Percentiles rank a stretch among this genome's conserved stretches.
Evolutionary conservation across 2,329 filamentous ascomycete species (phyloP).

Genomic region (Remersonia thermophila): DNA sequence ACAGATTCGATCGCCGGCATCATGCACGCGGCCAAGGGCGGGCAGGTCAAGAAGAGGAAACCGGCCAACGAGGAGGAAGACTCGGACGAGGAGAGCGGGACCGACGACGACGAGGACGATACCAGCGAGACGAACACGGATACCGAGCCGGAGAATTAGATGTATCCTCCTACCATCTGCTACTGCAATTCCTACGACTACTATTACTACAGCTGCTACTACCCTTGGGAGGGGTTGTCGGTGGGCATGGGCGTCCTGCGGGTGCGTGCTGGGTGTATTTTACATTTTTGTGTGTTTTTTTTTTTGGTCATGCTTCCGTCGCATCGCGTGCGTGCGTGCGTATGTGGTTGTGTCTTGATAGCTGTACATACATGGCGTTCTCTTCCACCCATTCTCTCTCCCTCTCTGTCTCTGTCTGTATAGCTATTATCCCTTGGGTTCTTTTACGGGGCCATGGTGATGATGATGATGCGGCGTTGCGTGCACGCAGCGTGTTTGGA

Average conservation of each 20-base stretch:
- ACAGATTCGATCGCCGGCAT: conserved; percentile 80
- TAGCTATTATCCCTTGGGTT: background rate
- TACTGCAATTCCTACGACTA: too few relatives aligned
- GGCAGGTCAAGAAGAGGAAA: conserved; percentile 43
- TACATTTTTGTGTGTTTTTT: background rate
- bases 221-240: too few relatives aligned
- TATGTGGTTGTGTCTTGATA: conserved; percentile 1
- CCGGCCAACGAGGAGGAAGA: conserved; percentile 42
- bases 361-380: background rate
- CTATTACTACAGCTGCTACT: too few relatives aligned
- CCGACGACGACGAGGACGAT: conserved; percentile 62
- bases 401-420: background rate
- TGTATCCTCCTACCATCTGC: too few relatives aligned
- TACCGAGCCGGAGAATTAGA: conserved; percentile 48
- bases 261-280: background rate
- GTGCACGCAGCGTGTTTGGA: too few relatives aligned
- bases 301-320: too few relatives aligned
- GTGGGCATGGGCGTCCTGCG: background rate
- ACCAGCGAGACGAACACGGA: conserved; percentile 58
- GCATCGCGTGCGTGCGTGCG: background rate
- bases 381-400: background rate
- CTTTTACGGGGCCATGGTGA: too few relatives aligned
- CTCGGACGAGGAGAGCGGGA: conserved; percentile 72
- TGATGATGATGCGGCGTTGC: too few relatives aligned
- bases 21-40: conserved; percentile 76